These are phyloP conservation scores for Leptomonas seymouri DNA, from an alignment of 208 protist species.

Conservation along the genomic window DNA sequence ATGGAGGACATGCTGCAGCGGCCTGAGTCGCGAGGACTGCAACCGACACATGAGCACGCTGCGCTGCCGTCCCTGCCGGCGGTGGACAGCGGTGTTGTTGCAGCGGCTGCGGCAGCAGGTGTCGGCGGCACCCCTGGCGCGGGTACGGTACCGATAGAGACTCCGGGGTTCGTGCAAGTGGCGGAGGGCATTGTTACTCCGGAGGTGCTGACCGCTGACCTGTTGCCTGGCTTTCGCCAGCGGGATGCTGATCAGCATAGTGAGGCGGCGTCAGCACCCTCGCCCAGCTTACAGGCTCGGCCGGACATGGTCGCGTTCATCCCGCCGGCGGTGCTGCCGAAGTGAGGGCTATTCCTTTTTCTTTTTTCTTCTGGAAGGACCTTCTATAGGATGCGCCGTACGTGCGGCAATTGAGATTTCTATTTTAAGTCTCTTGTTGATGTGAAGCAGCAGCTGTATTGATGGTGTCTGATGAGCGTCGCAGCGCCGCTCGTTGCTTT, in stretches of 20 bases:
- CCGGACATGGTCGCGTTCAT: conserved; percentile 26
- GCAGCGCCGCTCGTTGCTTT: neutral
- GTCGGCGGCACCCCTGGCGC: neutral
- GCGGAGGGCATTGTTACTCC: conserved; percentile 22
- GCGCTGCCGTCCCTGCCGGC: neutral
- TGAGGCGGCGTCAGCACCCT: conserved; percentile 17
- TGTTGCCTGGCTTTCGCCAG: conserved; percentile 21
- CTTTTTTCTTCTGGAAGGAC: neutral
- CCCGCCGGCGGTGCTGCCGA: conserved; percentile 7
- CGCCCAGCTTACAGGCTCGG: conserved; percentile 24
- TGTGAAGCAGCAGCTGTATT: neutral
- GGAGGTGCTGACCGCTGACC: conserved; percentile 27
- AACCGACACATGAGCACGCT: conserved; percentile 5
- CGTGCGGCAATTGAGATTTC: neutral
- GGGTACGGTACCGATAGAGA: neutral
- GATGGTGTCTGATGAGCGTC: too few relatives aligned
- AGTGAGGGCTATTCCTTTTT: neutral
- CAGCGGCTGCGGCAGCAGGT: neutral
- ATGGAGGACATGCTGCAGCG: conserved; percentile 51
- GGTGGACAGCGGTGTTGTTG: neutral
- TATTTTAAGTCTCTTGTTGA: neutral
- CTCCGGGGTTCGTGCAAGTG: conserved; percentile 22
- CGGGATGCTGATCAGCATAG: conserved; percentile 17
- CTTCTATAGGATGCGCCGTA: neutral
- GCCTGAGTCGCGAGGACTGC: conserved; percentile 10